Base-by-base conservation (phyloP, 768 basidiomycete species). In the Xerocomellus amylosporus region DNA sequence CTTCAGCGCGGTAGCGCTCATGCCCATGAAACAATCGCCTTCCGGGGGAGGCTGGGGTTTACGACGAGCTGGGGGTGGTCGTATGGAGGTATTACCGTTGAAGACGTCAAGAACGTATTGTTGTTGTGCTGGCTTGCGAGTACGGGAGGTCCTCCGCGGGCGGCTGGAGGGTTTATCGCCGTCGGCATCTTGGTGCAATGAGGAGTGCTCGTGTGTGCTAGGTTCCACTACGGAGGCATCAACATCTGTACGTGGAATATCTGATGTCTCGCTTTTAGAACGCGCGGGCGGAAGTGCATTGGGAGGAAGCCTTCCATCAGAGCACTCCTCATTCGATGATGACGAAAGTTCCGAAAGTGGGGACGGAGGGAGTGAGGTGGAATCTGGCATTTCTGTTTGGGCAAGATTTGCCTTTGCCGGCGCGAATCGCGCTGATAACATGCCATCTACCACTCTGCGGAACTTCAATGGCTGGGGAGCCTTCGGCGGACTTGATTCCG, bases 1-100 rank as follows among this genome's bases (percentile, higher is more conserved):
- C 64, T 82, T 86, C 54, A 92, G 72, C 8, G 87, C 85, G 2
- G 81, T 76, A 19, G 84, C 80, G 49, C 79, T 86, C 84, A 91
- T 85, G 31, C 85, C 82, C 48, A 79, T 75, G 66, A 88, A 87
- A 19, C 71, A 69, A 46, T 75, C 72, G 5, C 73, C 74, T 34
- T 77, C 71, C 15, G 63, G 58, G 19, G 71, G 68, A 41, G 64
- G 48, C 30, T 66, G 68, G 55, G 64, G 55, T 64, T 75, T 84
- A 34, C 84, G 79, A 45, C 85, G 79, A 41, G 76, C 64, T 57
- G 64, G 60, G 15, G 60, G 58, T 24, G 72, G 62, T 38, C 71
- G 73, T 17, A 69, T 64, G 3, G 64, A 53, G 9, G 64, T 49
- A 33, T 54, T 63, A 24, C 57, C 45, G 8, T 68, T 71, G 55